phyloP scores from a whole-genome alignment of 1,139 yeast species.

The Suhomyces terraborum region DNA sequence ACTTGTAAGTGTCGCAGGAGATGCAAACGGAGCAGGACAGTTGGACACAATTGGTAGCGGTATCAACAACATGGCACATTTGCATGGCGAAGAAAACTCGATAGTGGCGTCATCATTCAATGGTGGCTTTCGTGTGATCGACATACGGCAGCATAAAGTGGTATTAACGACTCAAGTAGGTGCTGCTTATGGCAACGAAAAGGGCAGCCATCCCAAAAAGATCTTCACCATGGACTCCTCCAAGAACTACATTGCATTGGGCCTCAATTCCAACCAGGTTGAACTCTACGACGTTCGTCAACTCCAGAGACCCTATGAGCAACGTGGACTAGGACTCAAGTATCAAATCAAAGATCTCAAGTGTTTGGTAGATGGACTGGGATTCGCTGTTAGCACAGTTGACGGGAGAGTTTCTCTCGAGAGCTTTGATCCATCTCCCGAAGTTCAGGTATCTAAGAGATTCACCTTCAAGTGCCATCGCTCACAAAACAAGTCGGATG shows the following conservation, averaged over 20 bases:
- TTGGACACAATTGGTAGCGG: constrained; percentile 27
- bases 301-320: constrained; percentile 46
- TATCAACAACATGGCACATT: constrained; percentile 30
- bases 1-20: constrained; percentile 17
- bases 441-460: constrained; percentile 44
- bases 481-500: constrained; percentile 37
- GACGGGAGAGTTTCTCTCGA: constrained; percentile 90
- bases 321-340: constrained; percentile 70
- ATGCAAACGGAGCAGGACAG: constrained; percentile 7
- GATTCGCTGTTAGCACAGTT: constrained; percentile 77
- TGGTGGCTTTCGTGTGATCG: constrained; percentile 44
- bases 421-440: constrained; percentile 56
- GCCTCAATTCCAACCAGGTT: constrained; percentile 54
- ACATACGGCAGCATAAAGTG: constrained; percentile 26
- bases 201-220: constrained; percentile 34
- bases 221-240: constrained; percentile 66
- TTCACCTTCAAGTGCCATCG: constrained; percentile 91
- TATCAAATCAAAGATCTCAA: constrained; percentile 67
- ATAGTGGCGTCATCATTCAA: constrained; percentile 60
- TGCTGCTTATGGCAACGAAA: background rate
- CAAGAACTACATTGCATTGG: constrained; percentile 52
- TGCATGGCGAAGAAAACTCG: constrained; percentile 29
- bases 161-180: constrained; percentile 12
- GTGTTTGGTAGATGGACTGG: constrained; percentile 59
- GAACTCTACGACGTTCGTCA: constrained; percentile 61